These are phyloP conservation scores for Pestalotiopsis sp. DNA, from an alignment of 2,329 filamentous ascomycete genomes.

Conservation along the genomic window DNA sequence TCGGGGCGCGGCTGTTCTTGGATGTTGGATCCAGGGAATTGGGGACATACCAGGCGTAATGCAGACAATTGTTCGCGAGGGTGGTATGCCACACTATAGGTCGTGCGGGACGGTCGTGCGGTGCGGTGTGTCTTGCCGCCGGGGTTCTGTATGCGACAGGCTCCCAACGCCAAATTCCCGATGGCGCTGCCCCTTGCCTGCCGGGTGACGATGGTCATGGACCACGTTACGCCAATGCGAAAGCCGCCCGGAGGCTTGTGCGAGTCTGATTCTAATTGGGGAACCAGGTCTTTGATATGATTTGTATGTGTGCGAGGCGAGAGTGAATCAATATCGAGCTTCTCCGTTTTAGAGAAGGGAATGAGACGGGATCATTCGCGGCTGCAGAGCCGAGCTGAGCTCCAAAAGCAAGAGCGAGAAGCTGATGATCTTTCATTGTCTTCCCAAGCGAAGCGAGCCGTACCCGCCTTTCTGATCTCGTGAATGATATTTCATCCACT, in stretches of 20 bases:
- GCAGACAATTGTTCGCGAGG: background rate
- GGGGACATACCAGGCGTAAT: background rate
- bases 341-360: background rate
- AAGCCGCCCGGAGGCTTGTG: background rate
- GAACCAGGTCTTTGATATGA: background rate
- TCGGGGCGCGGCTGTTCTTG: background rate
- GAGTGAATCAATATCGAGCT: constrained; percentile 1
- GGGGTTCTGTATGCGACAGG: background rate
- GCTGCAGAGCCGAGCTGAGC: background rate
- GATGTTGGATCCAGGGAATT: too few species aligned
- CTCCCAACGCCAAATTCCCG: background rate
- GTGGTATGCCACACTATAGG: background rate
- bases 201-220: background rate
- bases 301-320: background rate
- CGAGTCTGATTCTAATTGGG: background rate
- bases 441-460: background rate
- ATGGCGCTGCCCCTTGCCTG: background rate
- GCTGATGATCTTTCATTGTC: background rate
- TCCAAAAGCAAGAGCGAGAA: background rate
- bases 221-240: background rate
- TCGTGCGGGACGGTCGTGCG: background rate
- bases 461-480: background rate
- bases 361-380: background rate
- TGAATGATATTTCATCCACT: background rate
- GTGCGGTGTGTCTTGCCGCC: background rate